Base-by-base conservation (phyloP, 2,329 filamentous ascomycete genomes). In the Camillea tinctor region DNA sequence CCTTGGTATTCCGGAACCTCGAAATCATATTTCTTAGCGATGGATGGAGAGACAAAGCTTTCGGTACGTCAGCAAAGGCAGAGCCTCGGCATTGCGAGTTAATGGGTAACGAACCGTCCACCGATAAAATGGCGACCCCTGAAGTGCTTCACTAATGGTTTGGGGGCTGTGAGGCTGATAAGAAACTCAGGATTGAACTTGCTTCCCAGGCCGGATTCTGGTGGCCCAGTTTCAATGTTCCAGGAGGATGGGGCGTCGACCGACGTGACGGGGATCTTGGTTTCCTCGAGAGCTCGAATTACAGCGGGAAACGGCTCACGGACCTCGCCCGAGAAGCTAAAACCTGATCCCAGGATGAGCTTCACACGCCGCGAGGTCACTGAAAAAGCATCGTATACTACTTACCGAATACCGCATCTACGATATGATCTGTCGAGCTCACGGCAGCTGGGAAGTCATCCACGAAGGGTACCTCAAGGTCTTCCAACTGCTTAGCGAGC, bases 211-310 rank as follows among this genome's bases (percentile, higher is more conserved):
- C 92, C 94, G 1, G 87, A 85, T 56, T 81, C 78, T 11, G 93
- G 93, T 8, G 94, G 94, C 0, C 95, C 95, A 11, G 81, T 80
- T 71, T 97, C 91, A 59, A 99, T 96, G 74, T 95, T 88, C 95
- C 95, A 99, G 1, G 91, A 95, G 30, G 92, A 96, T 1, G 95
- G 95, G 6, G 92, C 93, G 77, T 99, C 95, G 21, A 99, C 91
- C 2, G 92, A 90, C 2, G 95, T 88, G 0, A 98, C 90, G 0
- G 93, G 91, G 7, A 95, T 71, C 23, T 83, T 83, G 4, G 90
- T 89, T 50, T 88, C 82, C 67, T 92, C 86, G 44, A 99, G 81
- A 7, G 90, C 87, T 62, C 84, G 80, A 68, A 99, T 96, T 15
- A 97, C 90, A 0, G 82, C 82, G 0, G 89, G 88, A 72, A 98